A percentile compares a stretch with the other conserved stretches of the same genome.
phyloP scores from a whole-genome alignment of 2,329 filamentous ascomycete species.

The Colletotrichum godetiae region DNA sequence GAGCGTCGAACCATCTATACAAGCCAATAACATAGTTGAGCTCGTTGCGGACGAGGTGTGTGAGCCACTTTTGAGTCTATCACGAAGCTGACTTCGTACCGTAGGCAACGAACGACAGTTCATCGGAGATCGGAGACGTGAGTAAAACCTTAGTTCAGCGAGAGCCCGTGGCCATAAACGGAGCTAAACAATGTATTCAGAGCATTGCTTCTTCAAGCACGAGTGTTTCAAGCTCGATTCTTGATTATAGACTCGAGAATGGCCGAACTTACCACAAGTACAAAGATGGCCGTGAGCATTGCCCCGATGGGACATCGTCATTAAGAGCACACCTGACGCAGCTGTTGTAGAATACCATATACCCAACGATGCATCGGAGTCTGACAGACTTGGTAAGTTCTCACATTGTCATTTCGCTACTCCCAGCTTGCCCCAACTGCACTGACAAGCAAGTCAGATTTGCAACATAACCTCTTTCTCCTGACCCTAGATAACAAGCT shows the following conservation, averaged over 20 bases:
- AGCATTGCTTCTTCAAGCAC: neutral
- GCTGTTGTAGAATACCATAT: neutral
- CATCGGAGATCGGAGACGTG: too few relatives aligned
- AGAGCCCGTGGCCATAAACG: too few relatives aligned
- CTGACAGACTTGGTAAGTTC: neutral
- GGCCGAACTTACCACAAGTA: conserved; percentile 2
- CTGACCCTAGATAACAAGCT: conserved; percentile 45
- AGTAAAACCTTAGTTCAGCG: too few relatives aligned
- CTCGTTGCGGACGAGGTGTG: too few relatives aligned
- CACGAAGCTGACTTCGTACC: too few relatives aligned
- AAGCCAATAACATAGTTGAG: too few relatives aligned
- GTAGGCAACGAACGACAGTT: too few relatives aligned
- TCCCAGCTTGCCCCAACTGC: neutral
- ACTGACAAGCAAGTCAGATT: conserved; percentile 38
- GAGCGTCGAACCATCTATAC: too few relatives aligned
- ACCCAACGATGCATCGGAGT: conserved; percentile 4
- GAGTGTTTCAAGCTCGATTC: neutral
- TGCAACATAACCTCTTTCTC: conserved; percentile 48
- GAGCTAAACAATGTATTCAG: too few relatives aligned
- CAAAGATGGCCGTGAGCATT: neutral
- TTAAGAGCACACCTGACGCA: neutral
- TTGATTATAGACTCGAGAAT: neutral
- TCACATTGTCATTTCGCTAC: neutral
- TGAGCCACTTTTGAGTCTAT: too few relatives aligned
- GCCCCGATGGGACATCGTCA: neutral